Evolutionary conservation across 148 eudicot genomes (phyloP).

Genomic region (Fagopyrum tataricum): DNA sequence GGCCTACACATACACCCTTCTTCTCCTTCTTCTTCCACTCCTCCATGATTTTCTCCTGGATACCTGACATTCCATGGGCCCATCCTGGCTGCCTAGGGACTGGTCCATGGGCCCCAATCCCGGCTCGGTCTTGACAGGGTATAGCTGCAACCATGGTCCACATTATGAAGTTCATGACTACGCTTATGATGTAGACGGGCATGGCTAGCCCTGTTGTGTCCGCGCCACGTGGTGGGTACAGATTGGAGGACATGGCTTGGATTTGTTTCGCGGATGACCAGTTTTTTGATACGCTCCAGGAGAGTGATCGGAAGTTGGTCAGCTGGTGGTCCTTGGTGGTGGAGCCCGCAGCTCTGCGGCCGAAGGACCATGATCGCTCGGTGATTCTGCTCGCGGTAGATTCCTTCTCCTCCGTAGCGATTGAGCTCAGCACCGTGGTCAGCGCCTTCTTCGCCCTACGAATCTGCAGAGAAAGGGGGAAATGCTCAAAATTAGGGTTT

Average conservation of each 20-base stretch:
- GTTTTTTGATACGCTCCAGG: constrained; percentile 59
- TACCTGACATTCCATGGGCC: constrained; percentile 49
- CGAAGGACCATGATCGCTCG: constrained; percentile 70
- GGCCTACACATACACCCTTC: constrained; percentile 50
- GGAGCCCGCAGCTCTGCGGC: constrained; percentile 31
- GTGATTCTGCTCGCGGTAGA: constrained; percentile 35
- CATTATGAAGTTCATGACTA: constrained; percentile 56
- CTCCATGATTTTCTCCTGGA: constrained; percentile 81
- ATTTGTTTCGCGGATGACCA: constrained; percentile 90
- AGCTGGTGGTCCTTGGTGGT: constrained; percentile 23
- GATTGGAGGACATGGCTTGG: constrained; percentile 65
- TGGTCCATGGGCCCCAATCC: constrained; percentile 55
- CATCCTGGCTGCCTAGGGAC: constrained; percentile 55
- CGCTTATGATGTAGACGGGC: constrained; percentile 60
- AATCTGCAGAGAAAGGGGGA: constrained; percentile 19
- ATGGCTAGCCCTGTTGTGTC: constrained; percentile 55
- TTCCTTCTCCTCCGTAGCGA: constrained; percentile 59
- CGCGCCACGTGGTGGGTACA: constrained; percentile 60
- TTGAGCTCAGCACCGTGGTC: constrained; percentile 42
- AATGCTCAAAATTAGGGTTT: neutral
- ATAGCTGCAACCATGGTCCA: constrained; percentile 87
- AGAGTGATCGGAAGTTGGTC: constrained; percentile 54
- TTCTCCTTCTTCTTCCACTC: constrained; percentile 94
- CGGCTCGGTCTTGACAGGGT: constrained; percentile 79
- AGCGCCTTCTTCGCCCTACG: constrained; percentile 68